phyloP scores from a whole-genome alignment of 257 asterid genomes.

The Fraxinus cuspidata region DNA sequence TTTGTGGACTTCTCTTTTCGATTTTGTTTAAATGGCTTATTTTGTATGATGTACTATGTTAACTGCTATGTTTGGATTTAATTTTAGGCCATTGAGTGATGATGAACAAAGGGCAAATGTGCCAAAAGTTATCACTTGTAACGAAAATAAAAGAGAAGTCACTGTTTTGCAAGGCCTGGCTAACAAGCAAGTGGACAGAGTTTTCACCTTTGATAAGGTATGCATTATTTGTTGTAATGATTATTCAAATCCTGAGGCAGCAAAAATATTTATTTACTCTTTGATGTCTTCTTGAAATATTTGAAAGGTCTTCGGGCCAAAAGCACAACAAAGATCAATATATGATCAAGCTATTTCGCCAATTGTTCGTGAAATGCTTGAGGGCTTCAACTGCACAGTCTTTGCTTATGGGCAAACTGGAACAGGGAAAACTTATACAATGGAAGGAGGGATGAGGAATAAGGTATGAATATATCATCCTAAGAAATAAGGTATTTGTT shows the following conservation, averaged over 20 bases:
- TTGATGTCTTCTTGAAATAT: not conserved
- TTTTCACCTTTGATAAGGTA: constrained; percentile 85
- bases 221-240: constrained; percentile 11
- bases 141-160: constrained; percentile 71
- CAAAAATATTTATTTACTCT: not conserved
- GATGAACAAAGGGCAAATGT: constrained; percentile 65
- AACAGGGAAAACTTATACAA: constrained; percentile 78
- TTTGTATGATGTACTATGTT: not conserved
- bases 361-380: constrained; percentile 74
- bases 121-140: constrained; percentile 60
- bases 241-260: constrained; percentile 8
- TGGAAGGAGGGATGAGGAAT: constrained; percentile 84
- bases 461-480: constrained; percentile 43
- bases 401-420: constrained; percentile 90
- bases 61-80: constrained; percentile 19
- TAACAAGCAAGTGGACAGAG: constrained; percentile 70
- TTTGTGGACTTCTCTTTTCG: not conserved
- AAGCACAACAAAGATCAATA: constrained; percentile 78
- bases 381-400: constrained; percentile 80
- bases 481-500: constrained; percentile 5
- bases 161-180: constrained; percentile 62
- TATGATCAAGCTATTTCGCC: constrained; percentile 85
- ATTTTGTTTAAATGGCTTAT: not conserved
- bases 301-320: constrained; percentile 74
- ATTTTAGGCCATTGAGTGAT: constrained; percentile 62